phyloP scores from a whole-genome alignment of 805 yeast genomes.

The Starmera caribaea region DNA sequence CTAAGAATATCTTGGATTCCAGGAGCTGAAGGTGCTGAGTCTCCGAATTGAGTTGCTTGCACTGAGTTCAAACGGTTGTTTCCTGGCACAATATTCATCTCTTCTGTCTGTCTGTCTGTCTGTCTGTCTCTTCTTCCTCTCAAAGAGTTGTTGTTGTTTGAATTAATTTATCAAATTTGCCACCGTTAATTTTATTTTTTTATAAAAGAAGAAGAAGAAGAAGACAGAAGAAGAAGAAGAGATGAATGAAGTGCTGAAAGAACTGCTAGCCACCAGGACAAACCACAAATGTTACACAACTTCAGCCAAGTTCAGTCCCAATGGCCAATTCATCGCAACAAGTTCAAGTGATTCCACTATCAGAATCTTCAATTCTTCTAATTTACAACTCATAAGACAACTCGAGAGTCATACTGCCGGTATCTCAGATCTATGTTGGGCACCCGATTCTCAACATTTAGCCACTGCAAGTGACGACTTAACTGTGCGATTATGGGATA shows the following conservation, averaged over 20 bases:
- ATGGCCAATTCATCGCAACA: constrained; percentile 48
- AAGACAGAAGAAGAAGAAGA: not conserved
- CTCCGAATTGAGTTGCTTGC: constrained; percentile 41
- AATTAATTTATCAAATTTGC: too few species aligned
- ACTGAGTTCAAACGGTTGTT: constrained; percentile 35
- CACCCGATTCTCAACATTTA: constrained; percentile 60
- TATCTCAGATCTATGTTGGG: constrained; percentile 67
- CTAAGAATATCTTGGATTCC: constrained; percentile 63
- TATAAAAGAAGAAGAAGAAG: too few species aligned
- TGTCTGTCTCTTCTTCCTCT: too few species aligned
- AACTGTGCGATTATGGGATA: constrained; percentile 66
- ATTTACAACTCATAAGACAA: constrained; percentile 24
- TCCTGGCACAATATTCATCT: constrained; percentile 45
- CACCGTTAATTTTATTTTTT: too few species aligned
- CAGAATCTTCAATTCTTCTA: constrained; percentile 42
- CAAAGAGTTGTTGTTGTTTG: too few species aligned
- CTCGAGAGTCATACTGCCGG: constrained; percentile 57
- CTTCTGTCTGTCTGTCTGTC: too few species aligned
- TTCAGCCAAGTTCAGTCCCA: constrained; percentile 49
- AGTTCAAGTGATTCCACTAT: constrained; percentile 50
- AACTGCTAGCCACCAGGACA: not conserved
- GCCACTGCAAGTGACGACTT: constrained; percentile 87
- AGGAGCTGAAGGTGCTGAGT: constrained; percentile 51
- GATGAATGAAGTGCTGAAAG: not conserved
- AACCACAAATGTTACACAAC: constrained; percentile 22